phyloP scores from a whole-genome alignment of 164 flowering plant genomes.

The Tetracentron sinense region DNA sequence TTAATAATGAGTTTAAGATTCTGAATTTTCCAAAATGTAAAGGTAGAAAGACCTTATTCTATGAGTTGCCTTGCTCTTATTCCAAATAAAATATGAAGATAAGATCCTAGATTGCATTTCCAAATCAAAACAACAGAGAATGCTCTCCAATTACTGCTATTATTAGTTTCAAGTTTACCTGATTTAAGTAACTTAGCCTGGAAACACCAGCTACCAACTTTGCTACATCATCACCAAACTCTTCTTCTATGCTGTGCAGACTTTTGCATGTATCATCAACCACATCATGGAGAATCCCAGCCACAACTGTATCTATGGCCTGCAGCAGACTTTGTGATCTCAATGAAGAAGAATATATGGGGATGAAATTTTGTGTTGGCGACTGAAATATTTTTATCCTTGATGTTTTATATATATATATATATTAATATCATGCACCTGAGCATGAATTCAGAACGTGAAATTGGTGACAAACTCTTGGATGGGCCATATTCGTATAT shows the following conservation, averaged over 20 bases:
- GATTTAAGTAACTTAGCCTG: constrained; percentile 81
- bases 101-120: too few species aligned
- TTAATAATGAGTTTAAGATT: too few species aligned
- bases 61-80: too few species aligned
- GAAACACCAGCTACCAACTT: constrained; percentile 88
- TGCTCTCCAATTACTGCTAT: neutral
- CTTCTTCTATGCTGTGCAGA: constrained; percentile 52
- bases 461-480: too few species aligned
- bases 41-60: too few species aligned
- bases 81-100: too few species aligned
- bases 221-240: constrained; percentile 81
- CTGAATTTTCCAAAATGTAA: too few species aligned
- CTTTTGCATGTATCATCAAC: constrained; percentile 76
- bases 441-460: neutral
- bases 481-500: too few species aligned
- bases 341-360: constrained; percentile 2
- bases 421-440: too few species aligned
- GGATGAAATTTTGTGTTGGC: neutral
- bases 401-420: neutral
- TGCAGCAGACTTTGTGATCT: constrained; percentile 23
- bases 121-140: neutral
- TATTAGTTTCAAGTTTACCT: constrained; percentile 40
- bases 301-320: constrained; percentile 93
- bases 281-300: constrained; percentile 94
- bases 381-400: neutral